Conservation (phyloP, 2,329 filamentous ascomycete genomes). For the Beauveria bassiana region DNA sequence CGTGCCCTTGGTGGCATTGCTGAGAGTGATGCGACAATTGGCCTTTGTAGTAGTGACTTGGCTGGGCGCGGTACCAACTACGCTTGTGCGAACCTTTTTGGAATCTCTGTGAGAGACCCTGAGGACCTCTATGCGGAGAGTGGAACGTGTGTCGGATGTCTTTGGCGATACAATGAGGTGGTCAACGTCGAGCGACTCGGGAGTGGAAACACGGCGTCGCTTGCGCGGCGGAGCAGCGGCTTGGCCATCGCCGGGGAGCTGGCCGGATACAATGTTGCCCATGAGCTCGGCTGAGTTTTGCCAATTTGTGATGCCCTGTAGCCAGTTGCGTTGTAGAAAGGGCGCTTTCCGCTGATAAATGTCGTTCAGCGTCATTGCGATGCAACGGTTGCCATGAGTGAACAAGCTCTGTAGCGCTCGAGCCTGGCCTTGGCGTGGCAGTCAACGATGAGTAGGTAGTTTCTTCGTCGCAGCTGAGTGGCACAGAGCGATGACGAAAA, state of each 20-base stretch:
- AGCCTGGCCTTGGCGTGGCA: not conserved
- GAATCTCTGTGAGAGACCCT: constrained; percentile 44
- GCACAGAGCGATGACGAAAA: no score
- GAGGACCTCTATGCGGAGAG: constrained; percentile 45
- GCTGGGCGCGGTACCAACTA: constrained; percentile 21
- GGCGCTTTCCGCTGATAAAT: constrained; percentile 41
- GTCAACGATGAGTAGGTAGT: not conserved
- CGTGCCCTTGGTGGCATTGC: constrained; percentile 26
- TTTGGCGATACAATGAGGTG: constrained; percentile 25
- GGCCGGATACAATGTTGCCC: constrained; percentile 35
- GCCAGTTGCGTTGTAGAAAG: constrained; percentile 49
- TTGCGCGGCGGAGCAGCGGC: constrained; percentile 37
- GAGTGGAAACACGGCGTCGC: constrained; percentile 40
- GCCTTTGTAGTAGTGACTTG: constrained; percentile 26
- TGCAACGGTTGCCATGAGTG: not conserved
- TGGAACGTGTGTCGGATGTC: constrained; percentile 28
- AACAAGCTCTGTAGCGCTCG: not conserved
- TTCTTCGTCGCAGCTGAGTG: no score
- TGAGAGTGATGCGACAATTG: constrained; percentile 31
- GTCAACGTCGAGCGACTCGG: constrained; percentile 26
- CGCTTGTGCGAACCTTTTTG: constrained; percentile 26
- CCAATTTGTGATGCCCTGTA: constrained; percentile 37
- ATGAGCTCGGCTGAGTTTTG: constrained; percentile 30
- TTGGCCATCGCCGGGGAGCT: constrained; percentile 26
- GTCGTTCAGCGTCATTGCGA: constrained; percentile 41